Base-by-base conservation (phyloP, 306 rosid species). In the Leucaena leucocephala region DNA sequence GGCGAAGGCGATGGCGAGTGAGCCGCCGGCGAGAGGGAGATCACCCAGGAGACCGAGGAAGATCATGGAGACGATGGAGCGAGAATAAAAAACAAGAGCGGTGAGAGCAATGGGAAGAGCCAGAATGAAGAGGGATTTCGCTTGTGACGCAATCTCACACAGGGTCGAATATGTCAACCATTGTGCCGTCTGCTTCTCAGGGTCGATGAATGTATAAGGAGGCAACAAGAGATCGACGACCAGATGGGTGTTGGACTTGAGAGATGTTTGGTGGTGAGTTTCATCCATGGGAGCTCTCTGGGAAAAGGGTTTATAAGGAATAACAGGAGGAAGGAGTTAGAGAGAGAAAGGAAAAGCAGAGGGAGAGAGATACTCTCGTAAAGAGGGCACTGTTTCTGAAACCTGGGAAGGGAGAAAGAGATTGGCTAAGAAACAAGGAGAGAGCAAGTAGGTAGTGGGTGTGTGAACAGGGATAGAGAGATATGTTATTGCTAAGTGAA, bases 1-100 rank as follows among this genome's bases (percentile, higher is more conserved):
- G 2, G 97, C 99, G n/a, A 91, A 93, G 19, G 99, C 99, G 36
- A 95, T 95, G 77, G 98, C 96, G 0, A 95, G 36, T 0, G 98
- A 91, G 0, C 99, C 97, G 0, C 92, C 92, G 5, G 98, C 99
- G 0, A 95, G 96, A 34, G 91, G 78, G 0, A 78, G 71, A 36
- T 92, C 91, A 1, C 98, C 98, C 1, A 91, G 84, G 58, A 71
- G 78, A 19, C 98, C 98, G 0, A 95, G 91, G 82, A 92, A 95
- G 36, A 95, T 68, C 97, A 95, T 95, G 48, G 98, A 92, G 4
- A 95, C 6, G 40, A 89, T 82, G 17, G 98, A 92, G 52, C 98
- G 94, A 5, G 91, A 82, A 89, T 95, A 95, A 86, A 95, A 85
- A 72, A 95, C 85, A 75, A 95, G 90, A 6, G 88, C 92, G 0